Evolutionary conservation across 1,139 yeast species (phyloP).

Genomic region (Suhomyces choctaworum): DNA sequence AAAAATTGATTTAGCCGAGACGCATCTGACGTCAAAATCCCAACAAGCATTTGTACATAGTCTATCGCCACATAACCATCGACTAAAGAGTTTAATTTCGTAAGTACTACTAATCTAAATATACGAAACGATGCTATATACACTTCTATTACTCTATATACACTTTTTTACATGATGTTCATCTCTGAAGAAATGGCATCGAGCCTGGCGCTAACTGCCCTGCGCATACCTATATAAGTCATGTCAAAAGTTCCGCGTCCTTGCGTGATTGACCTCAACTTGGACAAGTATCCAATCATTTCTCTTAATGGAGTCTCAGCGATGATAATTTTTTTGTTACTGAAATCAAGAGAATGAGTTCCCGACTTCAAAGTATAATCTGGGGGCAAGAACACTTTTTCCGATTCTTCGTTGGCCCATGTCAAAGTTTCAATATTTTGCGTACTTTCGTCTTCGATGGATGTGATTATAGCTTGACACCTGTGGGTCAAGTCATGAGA

Average conservation of each 20-base stretch:
- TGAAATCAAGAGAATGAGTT: slow-evolving; percentile 18
- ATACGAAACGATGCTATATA: background rate
- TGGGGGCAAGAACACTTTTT: slow-evolving; percentile 55
- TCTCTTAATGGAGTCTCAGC: slow-evolving; percentile 86
- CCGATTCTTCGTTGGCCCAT: slow-evolving; percentile 55
- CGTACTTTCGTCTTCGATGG: slow-evolving; percentile 59
- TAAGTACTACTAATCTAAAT: too few species aligned
- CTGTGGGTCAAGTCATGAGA: slow-evolving; percentile 71
- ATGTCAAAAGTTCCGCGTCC: slow-evolving; percentile 86
- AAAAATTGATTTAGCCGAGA: too few species aligned
- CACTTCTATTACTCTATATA: background rate
- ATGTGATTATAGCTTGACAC: slow-evolving; percentile 67
- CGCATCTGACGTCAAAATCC: too few species aligned
- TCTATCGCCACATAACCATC: too few species aligned
- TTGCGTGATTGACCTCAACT: slow-evolving; percentile 78
- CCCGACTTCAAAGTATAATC: slow-evolving; percentile 46
- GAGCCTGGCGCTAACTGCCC: slow-evolving; percentile 52
- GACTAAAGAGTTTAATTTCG: too few species aligned
- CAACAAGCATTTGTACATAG: too few species aligned
- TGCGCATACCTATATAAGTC: slow-evolving; percentile 73
- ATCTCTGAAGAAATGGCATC: slow-evolving; percentile 26
- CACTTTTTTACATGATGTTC: slow-evolving; percentile 13
- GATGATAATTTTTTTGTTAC: slow-evolving; percentile 54
- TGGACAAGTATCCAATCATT: slow-evolving; percentile 85
- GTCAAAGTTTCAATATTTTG: slow-evolving; percentile 38